Conservation (phyloP, 306 rosid species). For the Quercus gilva region DNA sequence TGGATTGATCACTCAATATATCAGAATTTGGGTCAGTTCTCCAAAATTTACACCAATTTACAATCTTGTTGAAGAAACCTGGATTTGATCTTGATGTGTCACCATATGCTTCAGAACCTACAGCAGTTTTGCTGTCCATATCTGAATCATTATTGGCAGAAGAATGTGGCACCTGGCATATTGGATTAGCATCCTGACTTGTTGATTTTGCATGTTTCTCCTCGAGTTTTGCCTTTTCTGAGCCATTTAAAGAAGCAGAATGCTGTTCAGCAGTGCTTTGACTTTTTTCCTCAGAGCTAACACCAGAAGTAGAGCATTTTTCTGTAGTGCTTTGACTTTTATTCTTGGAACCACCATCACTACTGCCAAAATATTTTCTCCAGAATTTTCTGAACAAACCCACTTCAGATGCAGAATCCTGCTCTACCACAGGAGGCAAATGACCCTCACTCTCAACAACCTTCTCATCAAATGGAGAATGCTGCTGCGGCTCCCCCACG, state of each 20-base stretch:
- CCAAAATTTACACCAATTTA: conserved; percentile 46
- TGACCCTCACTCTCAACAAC: conserved; percentile 25
- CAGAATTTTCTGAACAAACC: conserved; percentile 38
- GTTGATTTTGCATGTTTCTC: conserved; percentile 26
- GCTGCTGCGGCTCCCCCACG: not conserved
- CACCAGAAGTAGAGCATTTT: conserved; percentile 22
- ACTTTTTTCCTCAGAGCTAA: conserved; percentile 31
- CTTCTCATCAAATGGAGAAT: conserved; percentile 2
- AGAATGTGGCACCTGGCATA: conserved; percentile 22
- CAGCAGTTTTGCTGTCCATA: conserved; percentile 29
- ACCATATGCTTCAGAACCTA: conserved; percentile 20
- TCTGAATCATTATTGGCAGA: conserved; percentile 25
- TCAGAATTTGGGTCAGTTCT: conserved; percentile 24
- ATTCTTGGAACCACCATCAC: conserved; percentile 26
- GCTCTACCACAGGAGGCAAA: not conserved
- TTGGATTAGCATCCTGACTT: conserved; percentile 38
- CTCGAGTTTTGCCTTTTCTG: conserved; percentile 24
- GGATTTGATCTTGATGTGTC: conserved; percentile 20
- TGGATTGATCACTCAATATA: conserved; percentile 30
- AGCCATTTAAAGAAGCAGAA: not conserved
- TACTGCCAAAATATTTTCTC: conserved; percentile 30
- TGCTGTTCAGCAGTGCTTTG: not conserved
- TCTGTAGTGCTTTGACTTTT: conserved; percentile 27
- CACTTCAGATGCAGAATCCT: conserved; percentile 21
- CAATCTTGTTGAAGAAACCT: conserved; percentile 39